Evolutionary conservation across 1,139 yeast species (phyloP), one percentile per base, ranked within the genome.

Genomic region (Zygosaccharomyces sapae): DNA sequence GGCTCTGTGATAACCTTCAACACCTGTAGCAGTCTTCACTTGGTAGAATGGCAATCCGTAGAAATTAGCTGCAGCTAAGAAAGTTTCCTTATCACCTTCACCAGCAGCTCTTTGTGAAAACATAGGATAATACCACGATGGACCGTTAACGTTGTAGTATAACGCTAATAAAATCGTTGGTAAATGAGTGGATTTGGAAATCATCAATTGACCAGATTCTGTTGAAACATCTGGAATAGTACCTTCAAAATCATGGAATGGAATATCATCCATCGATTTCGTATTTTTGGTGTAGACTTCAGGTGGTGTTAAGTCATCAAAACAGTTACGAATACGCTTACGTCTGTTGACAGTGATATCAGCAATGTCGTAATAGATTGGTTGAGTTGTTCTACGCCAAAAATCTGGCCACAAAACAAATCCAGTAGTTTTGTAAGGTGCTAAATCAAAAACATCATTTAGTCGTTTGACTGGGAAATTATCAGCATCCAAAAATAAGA

Each of bases 21-120:
- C 65, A 19, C 60, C 63, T n/a, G 62, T 52, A 18, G 48, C 48
- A 2, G 63, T 73, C 41, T 78, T 76, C 10, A 86, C 88, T 64
- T 84, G 90, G 60, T 86, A 85, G 54, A 71, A 83, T 1, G 79
- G 72, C 43, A 80, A 76, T 7, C 71, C 69, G 46, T 83, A 67
- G 1, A 84, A 86, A 39, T 76, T 76, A 0, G 94, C 83, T 0
- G 92, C 90, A 0, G 95, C 90, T 46, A 86, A 70, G 60, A 86
- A 88, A 0, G 96, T 86, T 62, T 88, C 96, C 63, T 87, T 88
- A 65, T 88, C 96, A 52, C 96, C 96, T 69, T 86, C 95, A 38
- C 96, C 96, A 48, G 82, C 85, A 0, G 86, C 80, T 9, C 90
- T 90, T 68, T 87, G 95, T 0, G 92, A 82, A 46, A 88, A 77